Evolutionary conservation across 768 basidiomycete species (phyloP).

Genomic region (Punctularia strigosozonata): DNA sequence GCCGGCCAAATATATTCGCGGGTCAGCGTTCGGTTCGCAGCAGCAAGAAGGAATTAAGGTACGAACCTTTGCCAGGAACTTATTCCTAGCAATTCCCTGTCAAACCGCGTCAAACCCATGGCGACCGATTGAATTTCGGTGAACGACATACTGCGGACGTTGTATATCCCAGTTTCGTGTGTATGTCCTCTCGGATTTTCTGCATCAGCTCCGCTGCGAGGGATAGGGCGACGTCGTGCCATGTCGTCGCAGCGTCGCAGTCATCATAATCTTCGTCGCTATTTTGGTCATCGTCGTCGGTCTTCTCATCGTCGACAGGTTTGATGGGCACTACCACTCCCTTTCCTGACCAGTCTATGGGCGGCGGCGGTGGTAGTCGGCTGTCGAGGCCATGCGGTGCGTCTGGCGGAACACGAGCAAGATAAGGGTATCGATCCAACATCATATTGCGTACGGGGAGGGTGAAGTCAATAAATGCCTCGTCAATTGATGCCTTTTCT

Average conservation of each 20-base stretch:
- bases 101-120: neutral
- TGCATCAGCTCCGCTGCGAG: conserved; percentile 82
- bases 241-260: conserved; percentile 39
- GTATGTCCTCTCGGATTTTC: conserved; percentile 59
- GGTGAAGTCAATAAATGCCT: conserved; percentile 91
- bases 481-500: conserved; percentile 98
- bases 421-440: conserved; percentile 64
- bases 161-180: conserved; percentile 74
- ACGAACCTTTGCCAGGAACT: conserved; percentile 84
- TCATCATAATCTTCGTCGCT: conserved; percentile 16
- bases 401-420: conserved; percentile 56
- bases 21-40: conserved; percentile 1
- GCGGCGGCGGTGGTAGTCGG: conserved; percentile 63
- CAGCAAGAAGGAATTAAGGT: neutral
- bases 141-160: conserved; percentile 68
- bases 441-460: conserved; percentile 66
- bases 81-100: conserved; percentile 86
- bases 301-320: conserved; percentile 15
- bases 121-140: neutral
- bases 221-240: conserved; percentile 89
- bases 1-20: conserved; percentile 25
- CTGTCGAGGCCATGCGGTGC: conserved; percentile 65
- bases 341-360: conserved; percentile 44
- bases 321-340: conserved; percentile 54
- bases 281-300: conserved; percentile 1